Evolutionary conservation across 345 rosid species (phyloP), one percentile per base, ranked within the genome.

Genomic region (Psidium guajava): DNA sequence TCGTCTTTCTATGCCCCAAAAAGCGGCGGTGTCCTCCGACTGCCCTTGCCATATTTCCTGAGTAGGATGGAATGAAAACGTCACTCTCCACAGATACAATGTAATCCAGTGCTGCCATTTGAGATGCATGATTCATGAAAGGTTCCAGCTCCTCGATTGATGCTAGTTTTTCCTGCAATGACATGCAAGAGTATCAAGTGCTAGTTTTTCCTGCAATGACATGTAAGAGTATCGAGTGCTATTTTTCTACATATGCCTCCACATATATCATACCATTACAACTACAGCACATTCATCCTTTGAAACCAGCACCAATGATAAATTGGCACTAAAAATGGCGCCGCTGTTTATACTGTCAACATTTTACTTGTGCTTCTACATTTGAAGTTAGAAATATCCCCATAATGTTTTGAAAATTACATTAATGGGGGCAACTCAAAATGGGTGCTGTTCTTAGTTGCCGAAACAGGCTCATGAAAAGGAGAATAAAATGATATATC

Each of bases 61-160:
- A 90, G 64, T 90, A 86, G 25, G 93, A 86, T 27, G 93, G 92
- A 53, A 88, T 83, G 83, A 92, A 91, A 20, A 91, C 89, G 59
- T 91, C 92, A 84, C 92, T 90, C 74, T 88, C 90, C 15, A 90
- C 82, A 11, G 94, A 89, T 49, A 91, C 93, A 56, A 85, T 54
- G 86, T 92, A 90, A 87, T 92, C 94, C 74, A 92, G 84, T 2
- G 93, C 94, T 32, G 94, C 94, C 91, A 91, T 88, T 80, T 85
- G 91, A 51, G 89, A 88, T 47, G 90, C 86, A 82, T 91, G 87
- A 77, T 86, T 87, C 84, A 58, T 82, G 81, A 91, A 91, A 20
- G 93, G 93, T 55, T 82, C 84, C 44, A 92, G 90, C 15, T 91
- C 94, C 86, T 84, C 86, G 51, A 85, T 27, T 82, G 84, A 85